phyloP scores from a whole-genome alignment of 2,329 filamentous ascomycete genomes.

The Daldinia eschscholtzii region DNA sequence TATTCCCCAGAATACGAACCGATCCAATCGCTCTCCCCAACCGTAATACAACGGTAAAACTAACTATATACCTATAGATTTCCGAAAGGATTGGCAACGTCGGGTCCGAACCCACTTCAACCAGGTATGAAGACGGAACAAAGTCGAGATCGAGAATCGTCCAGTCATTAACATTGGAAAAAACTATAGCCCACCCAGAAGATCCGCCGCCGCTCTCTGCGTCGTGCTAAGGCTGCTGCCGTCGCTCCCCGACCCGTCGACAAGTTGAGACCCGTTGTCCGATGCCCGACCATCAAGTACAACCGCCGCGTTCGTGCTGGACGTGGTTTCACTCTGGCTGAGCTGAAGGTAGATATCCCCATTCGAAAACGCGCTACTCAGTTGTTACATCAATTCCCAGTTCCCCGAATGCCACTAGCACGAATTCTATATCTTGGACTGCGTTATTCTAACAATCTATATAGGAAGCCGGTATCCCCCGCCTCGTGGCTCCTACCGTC shows the following conservation, averaged over 20 bases:
- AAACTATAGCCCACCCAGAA: conserved; percentile 88
- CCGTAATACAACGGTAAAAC: conserved; percentile 4
- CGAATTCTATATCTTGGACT: background rate
- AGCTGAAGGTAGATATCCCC: conserved; percentile 85
- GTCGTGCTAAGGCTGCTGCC: conserved; percentile 93
- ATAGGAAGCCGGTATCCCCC: conserved; percentile 94
- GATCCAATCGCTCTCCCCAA: conserved; percentile 31
- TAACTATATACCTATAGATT: conserved; percentile 72
- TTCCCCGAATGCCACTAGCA: background rate
- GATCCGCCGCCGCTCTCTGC: conserved; percentile 89
- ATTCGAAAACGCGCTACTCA: background rate
- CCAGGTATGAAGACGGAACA: conserved; percentile 77
- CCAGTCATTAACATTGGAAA: conserved; percentile 44
- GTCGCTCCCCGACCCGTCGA: conserved; percentile 97
- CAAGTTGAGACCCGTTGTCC: conserved; percentile 94
- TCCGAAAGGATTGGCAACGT: conserved; percentile 99
- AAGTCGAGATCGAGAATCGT: conserved; percentile 25
- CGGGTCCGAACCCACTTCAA: conserved; percentile 99
- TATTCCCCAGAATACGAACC: conserved; percentile 24
- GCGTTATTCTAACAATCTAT: conserved; percentile 52
- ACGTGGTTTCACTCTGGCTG: conserved; percentile 96
- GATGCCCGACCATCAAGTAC: conserved; percentile 98
- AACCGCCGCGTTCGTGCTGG: conserved; percentile 97
- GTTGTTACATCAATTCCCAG: background rate
- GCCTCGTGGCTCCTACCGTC: conserved; percentile 93